These are phyloP conservation scores for Zoysia pacifica DNA, from an alignment of 176 grass and related monocot species.

Conservation along the genomic window DNA sequence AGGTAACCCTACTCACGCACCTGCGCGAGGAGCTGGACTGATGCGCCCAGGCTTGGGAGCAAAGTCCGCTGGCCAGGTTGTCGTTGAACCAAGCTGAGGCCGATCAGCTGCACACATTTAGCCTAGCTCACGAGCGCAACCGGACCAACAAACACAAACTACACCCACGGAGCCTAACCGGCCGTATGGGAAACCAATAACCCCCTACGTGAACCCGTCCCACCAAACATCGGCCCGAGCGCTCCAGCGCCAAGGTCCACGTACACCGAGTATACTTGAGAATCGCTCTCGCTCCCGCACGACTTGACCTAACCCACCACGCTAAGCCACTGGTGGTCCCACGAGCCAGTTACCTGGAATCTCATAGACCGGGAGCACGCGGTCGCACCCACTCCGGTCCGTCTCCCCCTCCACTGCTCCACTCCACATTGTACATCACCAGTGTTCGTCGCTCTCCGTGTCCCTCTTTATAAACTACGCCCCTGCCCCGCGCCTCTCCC, in stretches of 20 bases:
- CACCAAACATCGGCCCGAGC: neutral
- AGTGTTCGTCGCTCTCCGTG: neutral
- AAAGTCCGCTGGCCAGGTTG: too few species aligned
- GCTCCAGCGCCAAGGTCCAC: neutral
- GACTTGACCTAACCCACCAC: neutral
- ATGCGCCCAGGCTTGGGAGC: too few species aligned
- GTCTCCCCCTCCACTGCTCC: neutral
- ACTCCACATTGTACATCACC: neutral
- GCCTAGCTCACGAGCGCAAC: too few species aligned
- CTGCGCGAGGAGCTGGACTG: too few species aligned
- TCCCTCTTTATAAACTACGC: slow-evolving; percentile 14
- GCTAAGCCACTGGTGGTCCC: accelerated
- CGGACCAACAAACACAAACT: too few species aligned
- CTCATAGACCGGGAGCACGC: neutral
- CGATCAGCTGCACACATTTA: too few species aligned
- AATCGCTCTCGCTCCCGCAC: neutral
- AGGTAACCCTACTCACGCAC: too few species aligned
- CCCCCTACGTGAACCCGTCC: neutral
- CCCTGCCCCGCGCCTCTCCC: neutral
- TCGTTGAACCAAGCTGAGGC: too few species aligned
- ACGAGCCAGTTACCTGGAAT: accelerated
- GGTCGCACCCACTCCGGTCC: neutral
- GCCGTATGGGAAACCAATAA: too few species aligned
- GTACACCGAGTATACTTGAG: neutral
- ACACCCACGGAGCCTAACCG: too few species aligned